phyloP scores from a whole-genome alignment of 192 early-diverging fungal species.

The Allomyces arbusculus region DNA sequence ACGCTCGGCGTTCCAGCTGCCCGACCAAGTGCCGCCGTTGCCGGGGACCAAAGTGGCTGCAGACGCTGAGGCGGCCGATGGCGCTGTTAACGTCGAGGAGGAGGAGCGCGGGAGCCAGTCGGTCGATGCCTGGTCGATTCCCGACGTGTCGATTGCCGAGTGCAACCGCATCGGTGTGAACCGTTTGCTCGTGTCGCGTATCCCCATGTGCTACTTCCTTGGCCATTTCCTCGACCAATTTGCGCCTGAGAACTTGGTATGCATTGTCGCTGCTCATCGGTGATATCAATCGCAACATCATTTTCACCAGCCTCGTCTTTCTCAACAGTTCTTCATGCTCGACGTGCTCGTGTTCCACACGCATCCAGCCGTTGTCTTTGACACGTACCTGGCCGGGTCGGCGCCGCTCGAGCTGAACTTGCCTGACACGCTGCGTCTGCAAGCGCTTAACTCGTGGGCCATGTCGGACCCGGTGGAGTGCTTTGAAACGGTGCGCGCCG shows the following conservation, averaged over 20 bases:
- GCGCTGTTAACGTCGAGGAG: background rate
- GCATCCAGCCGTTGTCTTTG: background rate
- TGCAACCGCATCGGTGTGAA: background rate
- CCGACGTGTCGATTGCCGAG: background rate
- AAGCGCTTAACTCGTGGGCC: background rate
- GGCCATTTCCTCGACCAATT: background rate
- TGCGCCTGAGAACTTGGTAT: background rate
- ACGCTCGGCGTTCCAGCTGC: background rate
- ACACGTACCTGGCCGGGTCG: background rate
- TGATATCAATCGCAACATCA: background rate
- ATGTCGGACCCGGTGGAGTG: background rate
- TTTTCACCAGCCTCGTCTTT: background rate
- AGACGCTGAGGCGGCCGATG: background rate
- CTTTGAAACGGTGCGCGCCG: background rate
- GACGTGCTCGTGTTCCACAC: background rate
- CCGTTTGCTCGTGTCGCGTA: background rate
- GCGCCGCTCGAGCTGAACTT: background rate
- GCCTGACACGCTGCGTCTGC: background rate
- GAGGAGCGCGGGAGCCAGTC: background rate
- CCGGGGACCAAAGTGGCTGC: background rate
- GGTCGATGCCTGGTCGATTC: background rate
- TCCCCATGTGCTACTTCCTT: background rate
- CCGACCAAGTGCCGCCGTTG: background rate
- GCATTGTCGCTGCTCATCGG: background rate
- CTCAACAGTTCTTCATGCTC: background rate